Evolutionary conservation across 2,329 filamentous ascomycete genomes (phyloP), one percentile per base, ranked within the genome.

Genomic region (Pseudogymnoascus verrucosus): DNA sequence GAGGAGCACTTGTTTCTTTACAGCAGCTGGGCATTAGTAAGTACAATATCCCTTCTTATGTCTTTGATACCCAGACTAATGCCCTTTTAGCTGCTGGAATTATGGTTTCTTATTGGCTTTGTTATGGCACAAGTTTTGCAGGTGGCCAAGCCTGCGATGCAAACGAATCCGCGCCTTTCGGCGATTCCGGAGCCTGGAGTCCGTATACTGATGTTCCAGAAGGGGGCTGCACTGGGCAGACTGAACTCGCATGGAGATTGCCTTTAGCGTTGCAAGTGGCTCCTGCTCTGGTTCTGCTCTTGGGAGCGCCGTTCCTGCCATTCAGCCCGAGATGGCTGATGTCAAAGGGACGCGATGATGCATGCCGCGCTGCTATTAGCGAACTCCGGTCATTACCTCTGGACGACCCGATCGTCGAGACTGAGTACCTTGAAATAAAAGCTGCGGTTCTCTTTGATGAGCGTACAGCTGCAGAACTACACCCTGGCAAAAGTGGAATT

Each of bases 1-100:
- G 86, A 64, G 86, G 86, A 40, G 80, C 84, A 8, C 77, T 88
- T 3, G 84, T 88, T 14, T 83, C 81, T 5, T 77, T 88, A 16
- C 85, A 88, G 63, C 85, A 86, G 65, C 78, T 88, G 40, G 40
- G 40, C 12, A 44, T 44, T 44, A 44, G 40, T 44, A 44, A 44
- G 40, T 8, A 21, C 21, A 21, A 21, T 21, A 19, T 12, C 16
- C 40, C 7, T 21, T 21, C 40, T 37, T 12, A 19, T 1, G 4
- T 5, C 37, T 44, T 44, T 21, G 19, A 44, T 21, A 12, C 40
- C 8, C 5, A 21, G 10, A 21, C 40, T 44, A 19, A 44, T 21
- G 40, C 19, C 14, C 81, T 82, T 3, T 85, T 83, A 63, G 82
- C 80, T 1, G 75, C 82, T 34, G 81, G 80, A 21, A 80, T 83